Percentiles rank a stretch among this genome's conserved stretches.
Evolutionary conservation across 2,329 filamentous ascomycete genomes (phyloP).

Genomic region (Alternaria tenuissima): DNA sequence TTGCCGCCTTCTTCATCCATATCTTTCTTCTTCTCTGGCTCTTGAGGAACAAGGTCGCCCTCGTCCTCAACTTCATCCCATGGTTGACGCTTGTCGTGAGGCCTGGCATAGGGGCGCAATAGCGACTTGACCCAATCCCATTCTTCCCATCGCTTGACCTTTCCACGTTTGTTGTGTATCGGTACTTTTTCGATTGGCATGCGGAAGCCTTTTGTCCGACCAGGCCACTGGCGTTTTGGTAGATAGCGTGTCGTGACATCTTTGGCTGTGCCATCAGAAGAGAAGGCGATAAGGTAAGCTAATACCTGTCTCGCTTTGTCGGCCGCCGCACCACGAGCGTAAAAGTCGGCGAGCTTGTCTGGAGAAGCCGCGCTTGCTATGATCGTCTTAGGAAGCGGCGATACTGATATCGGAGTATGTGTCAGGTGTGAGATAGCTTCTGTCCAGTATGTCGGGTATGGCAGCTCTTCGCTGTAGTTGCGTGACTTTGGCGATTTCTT

Average conservation of each 20-base stretch:
- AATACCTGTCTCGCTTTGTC: slow-evolving; percentile 89
- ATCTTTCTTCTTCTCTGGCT: slow-evolving; percentile 68
- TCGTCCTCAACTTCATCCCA: slow-evolving; percentile 82
- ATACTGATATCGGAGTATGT: slow-evolving; percentile 79
- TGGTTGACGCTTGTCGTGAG: slow-evolving; percentile 65
- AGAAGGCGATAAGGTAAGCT: slow-evolving; percentile 86
- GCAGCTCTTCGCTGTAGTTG: slow-evolving; percentile 75
- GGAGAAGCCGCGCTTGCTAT: slow-evolving; percentile 69
- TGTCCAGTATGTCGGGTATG: slow-evolving; percentile 91
- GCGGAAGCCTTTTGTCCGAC: slow-evolving; percentile 86
- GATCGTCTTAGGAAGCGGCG: slow-evolving; percentile 65
- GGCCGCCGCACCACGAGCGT: slow-evolving; percentile 82
- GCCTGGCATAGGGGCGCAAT: slow-evolving; percentile 75
- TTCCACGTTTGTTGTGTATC: slow-evolving; percentile 78
- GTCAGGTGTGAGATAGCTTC: slow-evolving; percentile 86
- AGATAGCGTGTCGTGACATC: slow-evolving; percentile 94
- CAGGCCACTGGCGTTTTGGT: slow-evolving; percentile 80
- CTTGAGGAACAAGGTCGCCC: slow-evolving; percentile 76
- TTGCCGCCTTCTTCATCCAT: slow-evolving; percentile 77
- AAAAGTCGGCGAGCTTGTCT: slow-evolving; percentile 76
- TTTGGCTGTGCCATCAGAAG: slow-evolving; percentile 85
- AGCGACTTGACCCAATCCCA: slow-evolving; percentile 89
- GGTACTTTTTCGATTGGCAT: slow-evolving; percentile 82
- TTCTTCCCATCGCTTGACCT: slow-evolving; percentile 76
- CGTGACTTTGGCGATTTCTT: slow-evolving; percentile 56